Percentiles rank a stretch among this genome's conserved stretches.
Conservation (phyloP, 2,329 filamentous ascomycete genomes). For the Fusarium cicatricum region DNA sequence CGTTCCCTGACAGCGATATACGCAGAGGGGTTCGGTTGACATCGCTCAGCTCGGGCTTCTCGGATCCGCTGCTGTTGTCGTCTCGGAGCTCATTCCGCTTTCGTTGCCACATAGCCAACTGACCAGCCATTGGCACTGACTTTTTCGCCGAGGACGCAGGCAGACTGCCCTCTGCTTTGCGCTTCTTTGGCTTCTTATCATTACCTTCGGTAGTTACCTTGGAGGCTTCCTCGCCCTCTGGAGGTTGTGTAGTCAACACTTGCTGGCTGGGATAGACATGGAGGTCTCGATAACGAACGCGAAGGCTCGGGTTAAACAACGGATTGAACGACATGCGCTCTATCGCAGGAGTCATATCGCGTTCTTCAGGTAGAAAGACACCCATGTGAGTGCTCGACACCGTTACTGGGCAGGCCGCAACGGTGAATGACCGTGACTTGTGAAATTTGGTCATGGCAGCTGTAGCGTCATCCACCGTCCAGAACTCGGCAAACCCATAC, state of each 20-base stretch:
- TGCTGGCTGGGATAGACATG: constrained; percentile 75
- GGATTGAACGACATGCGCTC: constrained; percentile 74
- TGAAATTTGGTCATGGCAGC: constrained; percentile 77
- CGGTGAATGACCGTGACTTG: constrained; percentile 78
- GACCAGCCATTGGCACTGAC: constrained; percentile 51
- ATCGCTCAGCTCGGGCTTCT: constrained; percentile 17
- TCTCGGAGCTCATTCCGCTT: constrained; percentile 53
- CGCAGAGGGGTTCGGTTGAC: constrained; percentile 35
- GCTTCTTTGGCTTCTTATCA: constrained; percentile 59
- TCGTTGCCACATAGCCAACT: constrained; percentile 56
- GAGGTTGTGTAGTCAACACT: constrained; percentile 62
- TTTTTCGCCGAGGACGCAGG: constrained; percentile 47
- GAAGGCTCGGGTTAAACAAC: constrained; percentile 71
- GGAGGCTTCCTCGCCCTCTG: constrained; percentile 45
- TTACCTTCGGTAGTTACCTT: constrained; percentile 38
- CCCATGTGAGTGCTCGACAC: constrained; percentile 84
- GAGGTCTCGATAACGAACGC: constrained; percentile 80
- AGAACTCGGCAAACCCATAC: constrained; percentile 87
- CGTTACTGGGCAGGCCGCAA: constrained; percentile 75
- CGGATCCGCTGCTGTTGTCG: constrained; percentile 12
- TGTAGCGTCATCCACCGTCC: constrained; percentile 76
- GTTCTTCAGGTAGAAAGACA: constrained; percentile 79
- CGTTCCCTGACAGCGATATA: constrained; percentile 29
- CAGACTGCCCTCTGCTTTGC: constrained; percentile 57
- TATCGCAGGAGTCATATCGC: constrained; percentile 62